phyloP scores from a whole-genome alignment of 1,284 basidiomycete species.

The Leccinum griseonigrum region DNA sequence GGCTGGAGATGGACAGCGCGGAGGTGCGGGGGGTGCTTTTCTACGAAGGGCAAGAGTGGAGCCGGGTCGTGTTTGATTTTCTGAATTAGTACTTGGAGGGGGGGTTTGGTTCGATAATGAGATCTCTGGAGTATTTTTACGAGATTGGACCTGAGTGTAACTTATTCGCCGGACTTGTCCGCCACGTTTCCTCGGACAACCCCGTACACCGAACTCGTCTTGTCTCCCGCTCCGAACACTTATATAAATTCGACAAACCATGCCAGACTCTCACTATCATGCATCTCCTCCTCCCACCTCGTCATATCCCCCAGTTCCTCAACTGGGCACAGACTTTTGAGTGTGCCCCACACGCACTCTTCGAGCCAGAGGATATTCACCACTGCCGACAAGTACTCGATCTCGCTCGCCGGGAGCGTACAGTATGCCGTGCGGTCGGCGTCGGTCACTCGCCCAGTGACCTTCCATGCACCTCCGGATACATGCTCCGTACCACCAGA shows the following conservation, averaged over 20 bases:
- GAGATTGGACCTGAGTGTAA: background rate
- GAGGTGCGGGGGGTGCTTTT: conserved; percentile 73
- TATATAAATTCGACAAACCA: background rate
- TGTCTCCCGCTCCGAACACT: background rate
- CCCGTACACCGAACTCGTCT: conserved; percentile 1
- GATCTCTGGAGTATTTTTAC: background rate
- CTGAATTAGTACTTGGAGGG: conserved; percentile 33
- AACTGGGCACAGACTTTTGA: conserved; percentile 74
- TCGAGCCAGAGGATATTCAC: conserved; percentile 71
- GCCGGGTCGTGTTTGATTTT: conserved; percentile 62
- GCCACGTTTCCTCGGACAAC: background rate
- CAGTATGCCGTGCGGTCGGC: conserved; percentile 79
- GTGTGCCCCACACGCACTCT: conserved; percentile 67
- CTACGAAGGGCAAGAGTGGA: conserved; percentile 73
- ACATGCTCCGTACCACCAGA: conserved; percentile 76
- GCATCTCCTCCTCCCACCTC: conserved; percentile 28
- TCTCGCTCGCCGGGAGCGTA: conserved; percentile 74
- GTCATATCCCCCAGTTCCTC: conserved; percentile 42
- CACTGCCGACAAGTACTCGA: conserved; percentile 83
- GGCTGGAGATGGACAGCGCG: conserved; percentile 75
- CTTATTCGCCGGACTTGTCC: background rate
- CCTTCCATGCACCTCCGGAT: conserved; percentile 83
- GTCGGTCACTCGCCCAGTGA: conserved; percentile 94
- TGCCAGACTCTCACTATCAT: background rate
- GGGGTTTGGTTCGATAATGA: background rate